Conservation (phyloP, 768 basidiomycete genomes). For the Pleurotus djamor region DNA sequence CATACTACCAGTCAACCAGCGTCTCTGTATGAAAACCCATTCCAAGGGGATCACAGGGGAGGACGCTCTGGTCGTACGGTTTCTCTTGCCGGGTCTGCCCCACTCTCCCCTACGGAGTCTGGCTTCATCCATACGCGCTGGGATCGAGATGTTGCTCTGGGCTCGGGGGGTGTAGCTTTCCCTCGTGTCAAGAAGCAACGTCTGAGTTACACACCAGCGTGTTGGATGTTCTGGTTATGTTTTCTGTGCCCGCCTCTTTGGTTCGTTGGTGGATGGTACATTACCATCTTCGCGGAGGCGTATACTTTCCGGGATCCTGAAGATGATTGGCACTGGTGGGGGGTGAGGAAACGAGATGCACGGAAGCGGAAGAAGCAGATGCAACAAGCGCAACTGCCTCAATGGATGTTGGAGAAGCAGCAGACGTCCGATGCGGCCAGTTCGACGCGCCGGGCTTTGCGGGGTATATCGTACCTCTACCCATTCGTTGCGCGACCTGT, state of each 20-base stretch:
- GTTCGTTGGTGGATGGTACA: slow-evolving; percentile 77
- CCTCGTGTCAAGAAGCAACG: slow-evolving; percentile 26
- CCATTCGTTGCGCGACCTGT: slow-evolving; percentile 58
- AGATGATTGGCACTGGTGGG: slow-evolving; percentile 13
- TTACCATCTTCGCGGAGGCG: slow-evolving; percentile 44
- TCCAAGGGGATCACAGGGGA: neutral
- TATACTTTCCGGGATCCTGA: slow-evolving; percentile 29
- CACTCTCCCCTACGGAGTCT: slow-evolving; percentile 38
- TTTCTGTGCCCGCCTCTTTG: slow-evolving; percentile 74
- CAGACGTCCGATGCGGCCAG: slow-evolving; percentile 26
- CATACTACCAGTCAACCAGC: neutral
- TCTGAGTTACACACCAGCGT: slow-evolving; percentile 38
- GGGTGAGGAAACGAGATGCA: slow-evolving; percentile 10
- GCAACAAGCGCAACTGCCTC: slow-evolving; percentile 24
- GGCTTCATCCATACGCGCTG: slow-evolving; percentile 51
- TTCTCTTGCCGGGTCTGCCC: slow-evolving; percentile 5
- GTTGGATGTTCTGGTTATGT: slow-evolving; percentile 73
- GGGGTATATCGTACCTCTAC: slow-evolving; percentile 51
- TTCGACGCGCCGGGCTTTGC: slow-evolving; percentile 1
- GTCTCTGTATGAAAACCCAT: slow-evolving; percentile 2
- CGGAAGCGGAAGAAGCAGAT: slow-evolving; percentile 11
- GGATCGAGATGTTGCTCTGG: slow-evolving; percentile 38
- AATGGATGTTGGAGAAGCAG: slow-evolving; percentile 42
- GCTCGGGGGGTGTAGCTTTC: slow-evolving; percentile 24
- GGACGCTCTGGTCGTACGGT: neutral